phyloP scores from a whole-genome alignment of 768 basidiomycete species.

The Lactarius sp. region DNA sequence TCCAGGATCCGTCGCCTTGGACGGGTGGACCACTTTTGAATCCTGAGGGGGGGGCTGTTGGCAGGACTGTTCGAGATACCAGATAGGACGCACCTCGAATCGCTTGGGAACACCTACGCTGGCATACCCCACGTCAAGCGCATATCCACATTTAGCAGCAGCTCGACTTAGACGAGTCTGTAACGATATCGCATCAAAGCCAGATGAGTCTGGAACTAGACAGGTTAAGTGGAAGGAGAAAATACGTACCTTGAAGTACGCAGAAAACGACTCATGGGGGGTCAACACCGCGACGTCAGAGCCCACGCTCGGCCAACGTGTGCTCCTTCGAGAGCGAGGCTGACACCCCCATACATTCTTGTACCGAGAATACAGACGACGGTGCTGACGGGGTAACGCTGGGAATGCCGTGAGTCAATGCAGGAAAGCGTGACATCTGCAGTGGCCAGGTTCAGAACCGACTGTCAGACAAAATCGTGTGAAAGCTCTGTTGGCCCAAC shows the following conservation, averaged over 20 bases:
- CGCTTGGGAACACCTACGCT: neutral
- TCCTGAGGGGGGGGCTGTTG: no score
- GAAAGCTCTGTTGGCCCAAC: no score
- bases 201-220: neutral
- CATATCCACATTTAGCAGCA: no score
- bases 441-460: neutral
- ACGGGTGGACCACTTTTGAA: no score
- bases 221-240: neutral
- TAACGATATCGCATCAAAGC: neutral
- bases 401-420: neutral
- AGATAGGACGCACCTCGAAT: no score
- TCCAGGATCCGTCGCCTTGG: neutral
- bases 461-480: no score
- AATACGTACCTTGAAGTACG: neutral
- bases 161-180: neutral
- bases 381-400: no score
- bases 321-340: neutral
- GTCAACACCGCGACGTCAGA: neutral
- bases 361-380: neutral
- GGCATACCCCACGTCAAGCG: neutral
- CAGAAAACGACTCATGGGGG: neutral
- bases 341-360: neutral
- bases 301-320: slow-evolving; percentile 12
- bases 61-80: no score
- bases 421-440: neutral